These are phyloP conservation scores for Rosa hybrid DNA, from an alignment of 331 rosid genomes.

Conservation along the genomic window DNA sequence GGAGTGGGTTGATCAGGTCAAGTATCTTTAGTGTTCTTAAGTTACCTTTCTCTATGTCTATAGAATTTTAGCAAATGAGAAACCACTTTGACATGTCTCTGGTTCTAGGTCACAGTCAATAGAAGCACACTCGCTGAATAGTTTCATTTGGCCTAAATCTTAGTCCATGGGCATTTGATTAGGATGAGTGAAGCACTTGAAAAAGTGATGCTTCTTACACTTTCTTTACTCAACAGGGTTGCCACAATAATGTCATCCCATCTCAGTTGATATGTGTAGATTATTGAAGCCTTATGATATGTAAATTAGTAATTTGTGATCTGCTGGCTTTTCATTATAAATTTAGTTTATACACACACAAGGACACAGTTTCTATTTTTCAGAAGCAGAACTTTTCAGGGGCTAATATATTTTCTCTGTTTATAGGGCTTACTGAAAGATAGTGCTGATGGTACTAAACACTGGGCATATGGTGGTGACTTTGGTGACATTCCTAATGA, in stretches of 20 bases:
- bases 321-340: neutral
- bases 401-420: slow-evolving; percentile 19
- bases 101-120: neutral
- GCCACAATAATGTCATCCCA: neutral
- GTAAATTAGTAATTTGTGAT: neutral
- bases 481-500: slow-evolving; percentile 90
- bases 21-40: slow-evolving; percentile 18
- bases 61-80: neutral
- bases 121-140: neutral
- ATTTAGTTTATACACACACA: neutral
- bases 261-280: neutral
- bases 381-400: neutral
- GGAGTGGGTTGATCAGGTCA: slow-evolving; percentile 99
- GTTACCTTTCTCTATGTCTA: neutral
- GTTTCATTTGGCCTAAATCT: neutral
- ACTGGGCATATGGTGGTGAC: slow-evolving; percentile 99
- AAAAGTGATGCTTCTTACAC: neutral
- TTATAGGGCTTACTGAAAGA: slow-evolving; percentile 66
- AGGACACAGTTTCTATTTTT: neutral
- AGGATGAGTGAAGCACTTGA: neutral
- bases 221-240: neutral
- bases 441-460: slow-evolving; percentile 53
- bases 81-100: neutral
- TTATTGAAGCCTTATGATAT: neutral
- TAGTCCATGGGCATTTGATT: neutral